Evolutionary conservation across 805 yeast species (phyloP).

Genomic region (Candida ipomoeae): DNA sequence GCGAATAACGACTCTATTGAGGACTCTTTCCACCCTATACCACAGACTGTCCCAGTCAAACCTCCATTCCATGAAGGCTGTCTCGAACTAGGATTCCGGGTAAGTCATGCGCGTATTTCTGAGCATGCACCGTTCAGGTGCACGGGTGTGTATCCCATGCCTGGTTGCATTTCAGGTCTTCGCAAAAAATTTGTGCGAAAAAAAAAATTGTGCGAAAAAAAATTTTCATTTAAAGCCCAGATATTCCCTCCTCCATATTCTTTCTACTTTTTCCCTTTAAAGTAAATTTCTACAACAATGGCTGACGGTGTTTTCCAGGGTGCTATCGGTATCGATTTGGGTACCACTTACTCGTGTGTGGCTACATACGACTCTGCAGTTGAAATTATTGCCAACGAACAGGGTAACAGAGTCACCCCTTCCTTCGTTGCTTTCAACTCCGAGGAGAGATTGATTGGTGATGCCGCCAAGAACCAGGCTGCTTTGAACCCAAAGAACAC

Average conservation of each 20-base stretch:
- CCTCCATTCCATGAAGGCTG: not conserved
- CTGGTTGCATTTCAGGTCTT: constrained; percentile 1
- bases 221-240: constrained; percentile 17
- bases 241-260: constrained; percentile 13
- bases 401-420: constrained; percentile 51
- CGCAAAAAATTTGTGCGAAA: constrained; percentile 8
- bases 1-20: no score
- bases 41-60: not conserved
- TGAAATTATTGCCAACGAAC: constrained; percentile 49
- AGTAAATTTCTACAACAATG: constrained; percentile 17
- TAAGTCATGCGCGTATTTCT: constrained; percentile 2
- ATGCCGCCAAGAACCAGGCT: constrained; percentile 49
- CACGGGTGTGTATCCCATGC: not conserved
- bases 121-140: constrained; percentile 1
- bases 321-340: constrained; percentile 51
- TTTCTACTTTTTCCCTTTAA: constrained; percentile 12
- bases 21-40: no score
- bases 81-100: not conserved
- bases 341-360: constrained; percentile 50
- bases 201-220: constrained; percentile 14
- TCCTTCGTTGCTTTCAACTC: constrained; percentile 47
- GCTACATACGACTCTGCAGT: constrained; percentile 48
- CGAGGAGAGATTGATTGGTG: constrained; percentile 50
- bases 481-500: constrained; percentile 49
- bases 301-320: constrained; percentile 32